Percentiles rank a stretch among this genome's conserved stretches.
Evolutionary conservation across 208 protist genomes (phyloP).

Genomic region (Leishmania gerbilli): DNA sequence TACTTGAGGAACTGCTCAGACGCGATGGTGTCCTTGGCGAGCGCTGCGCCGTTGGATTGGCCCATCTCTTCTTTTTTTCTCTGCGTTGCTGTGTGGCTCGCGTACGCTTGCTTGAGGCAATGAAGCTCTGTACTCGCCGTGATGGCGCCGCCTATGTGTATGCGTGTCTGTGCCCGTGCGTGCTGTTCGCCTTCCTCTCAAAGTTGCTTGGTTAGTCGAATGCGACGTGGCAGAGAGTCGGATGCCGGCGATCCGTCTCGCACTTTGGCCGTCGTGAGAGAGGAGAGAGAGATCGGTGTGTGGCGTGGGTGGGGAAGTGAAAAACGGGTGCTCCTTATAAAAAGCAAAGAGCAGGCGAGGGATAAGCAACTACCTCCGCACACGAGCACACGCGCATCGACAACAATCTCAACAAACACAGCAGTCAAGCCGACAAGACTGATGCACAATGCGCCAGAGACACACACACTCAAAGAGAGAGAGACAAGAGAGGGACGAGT

Average conservation of each 20-base stretch:
- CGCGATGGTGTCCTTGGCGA: constrained; percentile 69
- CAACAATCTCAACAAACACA: neutral
- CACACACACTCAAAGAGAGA: neutral
- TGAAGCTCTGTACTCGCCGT: neutral
- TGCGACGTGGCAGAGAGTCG: neutral
- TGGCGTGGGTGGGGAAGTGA: neutral
- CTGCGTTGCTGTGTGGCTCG: neutral
- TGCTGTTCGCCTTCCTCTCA: neutral
- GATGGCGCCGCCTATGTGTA: neutral
- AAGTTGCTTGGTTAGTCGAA: neutral
- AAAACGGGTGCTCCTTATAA: neutral
- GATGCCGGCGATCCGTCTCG: neutral
- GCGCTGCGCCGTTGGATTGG: constrained; percentile 50
- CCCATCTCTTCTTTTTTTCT: constrained; percentile 51
- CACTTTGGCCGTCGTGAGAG: neutral
- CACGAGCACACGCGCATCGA: neutral
- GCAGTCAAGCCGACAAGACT: neutral
- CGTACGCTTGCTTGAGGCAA: neutral
- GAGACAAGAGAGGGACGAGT: neutral
- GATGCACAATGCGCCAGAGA: neutral
- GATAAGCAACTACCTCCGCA: neutral
- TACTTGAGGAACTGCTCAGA: constrained; percentile 75
- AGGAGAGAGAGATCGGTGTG: neutral
- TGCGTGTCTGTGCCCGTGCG: neutral
- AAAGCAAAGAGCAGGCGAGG: constrained; percentile 2